Conservation (phyloP, 495 filamentous ascomycete genomes). For the Lasiosphaeriaceae sp. region DNA sequence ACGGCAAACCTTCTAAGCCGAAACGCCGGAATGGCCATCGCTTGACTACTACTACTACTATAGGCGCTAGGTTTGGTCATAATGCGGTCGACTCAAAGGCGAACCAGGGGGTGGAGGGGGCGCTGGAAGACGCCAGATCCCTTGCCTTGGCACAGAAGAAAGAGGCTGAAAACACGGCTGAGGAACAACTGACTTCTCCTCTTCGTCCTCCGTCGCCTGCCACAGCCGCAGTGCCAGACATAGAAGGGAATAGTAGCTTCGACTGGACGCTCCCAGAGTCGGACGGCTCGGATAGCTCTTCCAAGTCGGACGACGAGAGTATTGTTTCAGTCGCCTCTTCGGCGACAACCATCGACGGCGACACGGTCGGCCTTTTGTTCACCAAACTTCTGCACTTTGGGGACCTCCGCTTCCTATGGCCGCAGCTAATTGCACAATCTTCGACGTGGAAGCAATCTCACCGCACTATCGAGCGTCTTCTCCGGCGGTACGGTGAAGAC, state of each 20-base stretch:
- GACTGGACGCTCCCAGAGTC: neutral
- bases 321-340: constrained; percentile 1
- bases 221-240: too few relatives aligned
- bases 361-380: constrained; percentile 2
- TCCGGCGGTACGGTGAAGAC: constrained; percentile 1
- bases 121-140: neutral
- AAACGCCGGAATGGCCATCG: too few relatives aligned
- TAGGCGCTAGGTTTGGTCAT: too few relatives aligned
- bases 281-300: neutral
- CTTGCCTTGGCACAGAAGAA: neutral
- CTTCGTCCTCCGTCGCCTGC: too few relatives aligned
- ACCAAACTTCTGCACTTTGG: constrained; percentile 2
- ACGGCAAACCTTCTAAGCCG: too few relatives aligned
- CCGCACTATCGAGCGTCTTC: constrained; percentile 3
- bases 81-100: too few relatives aligned
- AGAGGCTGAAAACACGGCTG: neutral
- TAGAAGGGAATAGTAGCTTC: neutral
- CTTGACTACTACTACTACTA: too few relatives aligned
- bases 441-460: constrained; percentile 3
- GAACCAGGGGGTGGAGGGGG: too few relatives aligned
- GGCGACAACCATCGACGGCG: constrained; percentile 1
- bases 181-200: constrained; percentile 1
- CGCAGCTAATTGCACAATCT: constrained; percentile 5
- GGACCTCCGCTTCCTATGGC: constrained; percentile 2
- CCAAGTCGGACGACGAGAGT: constrained; percentile 3